Base-by-base conservation (phyloP, 306 rosid genomes). In the Dalbergia cultrata region DNA sequence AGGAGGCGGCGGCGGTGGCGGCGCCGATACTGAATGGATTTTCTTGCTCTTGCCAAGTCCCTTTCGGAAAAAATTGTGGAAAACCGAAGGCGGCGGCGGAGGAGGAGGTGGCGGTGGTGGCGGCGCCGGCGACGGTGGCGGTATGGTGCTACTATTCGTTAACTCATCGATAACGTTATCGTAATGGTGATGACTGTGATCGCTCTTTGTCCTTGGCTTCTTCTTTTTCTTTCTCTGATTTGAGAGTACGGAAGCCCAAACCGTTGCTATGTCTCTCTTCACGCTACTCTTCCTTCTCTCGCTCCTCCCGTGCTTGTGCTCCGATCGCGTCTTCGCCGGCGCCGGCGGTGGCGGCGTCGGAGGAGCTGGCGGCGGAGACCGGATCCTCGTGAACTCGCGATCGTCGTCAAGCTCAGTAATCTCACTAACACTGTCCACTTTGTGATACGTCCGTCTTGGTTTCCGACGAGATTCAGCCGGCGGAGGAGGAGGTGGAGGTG, bases 81-180 rank as follows among this genome's bases (percentile, higher is more conserved):
- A 89, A 9, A 91, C 85, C 0, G 99, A 95, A 3, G 94, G 80
- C 0, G 89, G 93, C 0, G 92, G 93, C 0, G 96, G 93, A 0
- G 89, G 97, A 0, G 93, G 97, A 0, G 98, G 98, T 0, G 97
- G 97, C 0, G 92, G 97, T 0, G 94, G 89, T 0, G 91, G 90
- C 0, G 82, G 91, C 13, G 90, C 8, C 6, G 87, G 70, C 3
- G 87, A 65, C 3, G 88, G 76, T 13, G 93, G 90, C 0, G 72
- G 87, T 16, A 76, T 54, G 5, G 65, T 8, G 44, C 22, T 64
- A 17, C 60, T 17, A 11, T 52, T n/a, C 5, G 76, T 65, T 65
- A 74, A 82, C 21, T 84, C 89, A 57, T 50, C 53, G 61, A 63
- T 65, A 31, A 54, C 11, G 60, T 70, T 53, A 31, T 82, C 84